phyloP scores from a whole-genome alignment of 306 rosid species.

The Glycine soja region DNA sequence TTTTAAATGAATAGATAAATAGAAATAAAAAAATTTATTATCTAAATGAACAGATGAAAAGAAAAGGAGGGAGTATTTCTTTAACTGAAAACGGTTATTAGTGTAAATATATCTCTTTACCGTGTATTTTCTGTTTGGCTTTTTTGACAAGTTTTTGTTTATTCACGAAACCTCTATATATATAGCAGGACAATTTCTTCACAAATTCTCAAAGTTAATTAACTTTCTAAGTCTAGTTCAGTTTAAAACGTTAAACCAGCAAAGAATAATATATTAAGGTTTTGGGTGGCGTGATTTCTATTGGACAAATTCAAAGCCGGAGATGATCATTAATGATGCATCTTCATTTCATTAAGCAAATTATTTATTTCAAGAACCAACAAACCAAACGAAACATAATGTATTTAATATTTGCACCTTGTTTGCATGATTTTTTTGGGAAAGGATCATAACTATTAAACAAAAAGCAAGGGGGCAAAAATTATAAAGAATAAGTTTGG shows the following conservation, averaged over 20 bases:
- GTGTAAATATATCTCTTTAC: conserved; percentile 26
- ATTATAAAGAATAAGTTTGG: conserved; percentile 41
- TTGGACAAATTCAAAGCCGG: conserved; percentile 61
- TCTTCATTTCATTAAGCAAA: conserved; percentile 7
- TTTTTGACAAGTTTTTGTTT: no score
- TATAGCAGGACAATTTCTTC: conserved; percentile 24
- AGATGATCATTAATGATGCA: conserved; percentile 41
- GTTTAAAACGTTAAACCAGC: conserved; percentile 31
- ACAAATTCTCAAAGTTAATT: conserved; percentile 33
- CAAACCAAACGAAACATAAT: conserved; percentile 12
- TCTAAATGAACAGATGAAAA: no score
- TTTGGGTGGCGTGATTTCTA: conserved; percentile 49
- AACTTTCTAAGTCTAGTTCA: conserved; percentile 8
- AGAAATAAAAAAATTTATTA: no score
- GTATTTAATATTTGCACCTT: conserved; percentile 46
- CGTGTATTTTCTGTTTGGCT: conserved; percentile 33
- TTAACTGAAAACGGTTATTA: background rate
- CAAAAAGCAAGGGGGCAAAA: conserved; percentile 20
- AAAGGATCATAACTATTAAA: conserved; percentile 43
- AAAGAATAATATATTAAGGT: conserved; percentile 25
- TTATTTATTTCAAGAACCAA: conserved; percentile 9
- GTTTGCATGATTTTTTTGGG: conserved; percentile 44
- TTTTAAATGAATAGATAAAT: no score
- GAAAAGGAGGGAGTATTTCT: no score
- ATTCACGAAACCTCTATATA: no score